phyloP scores from a whole-genome alignment of 148 eudicot species.

The Spergularia bocconei region DNA sequence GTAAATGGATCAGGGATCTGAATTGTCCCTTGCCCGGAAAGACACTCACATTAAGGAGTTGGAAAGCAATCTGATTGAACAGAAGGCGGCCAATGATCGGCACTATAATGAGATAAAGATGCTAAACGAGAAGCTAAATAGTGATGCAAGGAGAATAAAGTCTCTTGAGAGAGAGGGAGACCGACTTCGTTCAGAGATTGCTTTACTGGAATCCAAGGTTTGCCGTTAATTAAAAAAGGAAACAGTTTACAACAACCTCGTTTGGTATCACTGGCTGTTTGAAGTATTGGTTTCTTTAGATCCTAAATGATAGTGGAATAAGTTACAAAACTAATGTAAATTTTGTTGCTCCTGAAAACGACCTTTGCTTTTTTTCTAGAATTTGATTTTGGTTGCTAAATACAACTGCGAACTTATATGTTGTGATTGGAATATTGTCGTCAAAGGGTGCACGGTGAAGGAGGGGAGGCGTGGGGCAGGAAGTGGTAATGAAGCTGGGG shows the following conservation, averaged over 20 bases:
- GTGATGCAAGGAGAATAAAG: constrained; percentile 75
- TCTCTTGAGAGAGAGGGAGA: constrained; percentile 88
- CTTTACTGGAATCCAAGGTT: constrained; percentile 94
- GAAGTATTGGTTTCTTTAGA: too few species aligned
- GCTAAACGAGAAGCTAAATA: constrained; percentile 72
- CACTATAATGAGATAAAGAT: constrained; percentile 66
- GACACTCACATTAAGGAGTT: constrained; percentile 64
- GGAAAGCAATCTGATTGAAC: constrained; percentile 55
- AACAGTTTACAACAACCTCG: background rate
- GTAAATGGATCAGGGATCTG: constrained; percentile 57
- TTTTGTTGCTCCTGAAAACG: too few species aligned
- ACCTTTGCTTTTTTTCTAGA: too few species aligned
- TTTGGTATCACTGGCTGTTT: too few species aligned
- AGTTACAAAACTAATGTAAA: too few species aligned
- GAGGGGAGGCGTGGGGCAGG: too few species aligned
- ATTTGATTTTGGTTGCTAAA: too few species aligned
- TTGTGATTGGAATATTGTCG: too few species aligned
- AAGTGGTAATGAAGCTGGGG: too few species aligned
- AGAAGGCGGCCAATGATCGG: constrained; percentile 54
- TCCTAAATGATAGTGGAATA: too few species aligned
- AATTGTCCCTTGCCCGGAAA: constrained; percentile 63
- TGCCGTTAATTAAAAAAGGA: constrained; percentile 14
- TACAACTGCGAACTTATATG: too few species aligned
- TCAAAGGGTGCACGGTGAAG: too few species aligned
- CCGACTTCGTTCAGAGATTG: constrained; percentile 81